Conservation (phyloP, 1,284 basidiomycete genomes). For the Malassezia sp. region DNA sequence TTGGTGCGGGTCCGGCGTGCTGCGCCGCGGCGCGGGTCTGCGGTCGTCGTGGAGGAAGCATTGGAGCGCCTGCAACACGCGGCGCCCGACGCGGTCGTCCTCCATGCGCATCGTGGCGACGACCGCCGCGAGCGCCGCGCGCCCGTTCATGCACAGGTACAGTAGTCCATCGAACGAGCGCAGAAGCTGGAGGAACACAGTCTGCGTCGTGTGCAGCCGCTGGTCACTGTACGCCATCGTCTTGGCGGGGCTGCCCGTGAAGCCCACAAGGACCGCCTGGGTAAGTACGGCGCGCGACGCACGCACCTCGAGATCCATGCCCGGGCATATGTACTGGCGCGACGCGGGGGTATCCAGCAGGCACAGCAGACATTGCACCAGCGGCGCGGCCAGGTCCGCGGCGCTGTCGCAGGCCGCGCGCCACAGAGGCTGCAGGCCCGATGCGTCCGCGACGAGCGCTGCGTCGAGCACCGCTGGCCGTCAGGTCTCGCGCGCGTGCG, state of each 20-base stretch:
- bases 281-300: too few species aligned
- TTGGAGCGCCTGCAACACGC: constrained; percentile 78
- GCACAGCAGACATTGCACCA: constrained; percentile 72
- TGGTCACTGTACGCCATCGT: constrained; percentile 47
- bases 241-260: constrained; percentile 48
- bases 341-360: constrained; percentile 77
- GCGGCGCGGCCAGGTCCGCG: constrained; percentile 65
- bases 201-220: constrained; percentile 71
- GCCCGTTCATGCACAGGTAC: constrained; percentile 84
- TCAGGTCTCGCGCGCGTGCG: neutral
- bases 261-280: constrained; percentile 10
- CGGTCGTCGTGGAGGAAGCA: constrained; percentile 59
- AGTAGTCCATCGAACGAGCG: constrained; percentile 87
- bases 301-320: constrained; percentile 83
- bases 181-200: constrained; percentile 65
- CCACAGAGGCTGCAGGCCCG: constrained; percentile 75
- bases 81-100: constrained; percentile 63
- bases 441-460: constrained; percentile 66
- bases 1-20: neutral
- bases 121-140: constrained; percentile 70
- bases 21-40: neutral
- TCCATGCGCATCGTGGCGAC: constrained; percentile 79
- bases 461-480: constrained; percentile 63
- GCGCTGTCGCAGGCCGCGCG: constrained; percentile 79
- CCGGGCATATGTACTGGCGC: constrained; percentile 65